Percentiles rank a stretch among this genome's conserved stretches.
phyloP scores from a whole-genome alignment of 805 yeast species.

The Clavispora phyllophila region DNA sequence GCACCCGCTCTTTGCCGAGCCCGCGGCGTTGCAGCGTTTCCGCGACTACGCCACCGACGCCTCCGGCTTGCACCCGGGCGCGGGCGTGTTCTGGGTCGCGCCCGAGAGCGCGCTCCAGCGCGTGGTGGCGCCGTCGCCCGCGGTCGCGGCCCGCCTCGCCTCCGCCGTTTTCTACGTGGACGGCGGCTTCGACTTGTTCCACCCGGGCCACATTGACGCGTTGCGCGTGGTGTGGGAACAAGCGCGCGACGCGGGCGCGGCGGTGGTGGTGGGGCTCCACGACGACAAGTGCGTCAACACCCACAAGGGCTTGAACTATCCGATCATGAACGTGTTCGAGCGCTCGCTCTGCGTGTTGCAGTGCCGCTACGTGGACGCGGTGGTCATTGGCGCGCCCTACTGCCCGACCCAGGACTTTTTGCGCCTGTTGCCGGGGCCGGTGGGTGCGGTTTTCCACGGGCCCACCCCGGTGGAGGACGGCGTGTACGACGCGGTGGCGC shows the following conservation, averaged over 20 bases:
- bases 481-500: slow-evolving; percentile 31
- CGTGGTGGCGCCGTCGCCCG: slow-evolving; percentile 31
- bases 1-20: slow-evolving; percentile 28
- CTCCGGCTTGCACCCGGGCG: slow-evolving; percentile 56
- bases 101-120: slow-evolving; percentile 17
- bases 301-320: slow-evolving; percentile 60
- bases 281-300: slow-evolving; percentile 53
- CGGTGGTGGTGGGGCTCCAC: slow-evolving; percentile 64
- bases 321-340: slow-evolving; percentile 85
- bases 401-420: slow-evolving; percentile 40
- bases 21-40: slow-evolving; percentile 37
- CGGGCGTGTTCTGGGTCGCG: slow-evolving; percentile 48
- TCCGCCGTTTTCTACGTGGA: slow-evolving; percentile 50
- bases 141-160: slow-evolving; percentile 11
- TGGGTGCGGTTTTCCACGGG: slow-evolving; percentile 50
- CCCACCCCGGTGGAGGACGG: slow-evolving; percentile 39
- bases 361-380: slow-evolving; percentile 77
- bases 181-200: slow-evolving; percentile 89
- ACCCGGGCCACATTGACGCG: slow-evolving; percentile 86
- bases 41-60: slow-evolving; percentile 54
- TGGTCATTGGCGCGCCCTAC: slow-evolving; percentile 67
- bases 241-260: slow-evolving; percentile 34
- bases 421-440: slow-evolving; percentile 32
- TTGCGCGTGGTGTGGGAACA: slow-evolving; percentile 44
- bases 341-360: slow-evolving; percentile 84